Conservation (phyloP, 306 rosid species). For the Acacia acuminata region DNA sequence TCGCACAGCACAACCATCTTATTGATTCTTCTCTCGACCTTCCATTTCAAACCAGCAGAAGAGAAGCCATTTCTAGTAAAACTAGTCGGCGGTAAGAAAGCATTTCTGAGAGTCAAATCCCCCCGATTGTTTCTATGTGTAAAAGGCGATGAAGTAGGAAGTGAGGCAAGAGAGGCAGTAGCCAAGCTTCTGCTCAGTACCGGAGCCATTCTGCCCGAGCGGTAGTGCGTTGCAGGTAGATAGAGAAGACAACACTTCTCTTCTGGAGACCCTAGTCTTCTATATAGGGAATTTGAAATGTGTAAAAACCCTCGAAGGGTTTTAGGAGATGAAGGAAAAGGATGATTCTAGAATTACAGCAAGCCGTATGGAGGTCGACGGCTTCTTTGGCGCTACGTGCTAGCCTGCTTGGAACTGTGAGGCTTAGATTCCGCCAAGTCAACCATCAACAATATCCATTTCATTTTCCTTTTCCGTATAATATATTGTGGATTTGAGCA, state of each 20-base stretch:
- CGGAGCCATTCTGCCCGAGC: constrained; percentile 62
- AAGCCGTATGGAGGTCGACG: background rate
- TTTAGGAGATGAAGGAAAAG: background rate
- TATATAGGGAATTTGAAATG: background rate
- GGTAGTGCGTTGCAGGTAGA: background rate
- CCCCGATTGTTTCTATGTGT: constrained; percentile 33
- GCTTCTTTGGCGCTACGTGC: background rate
- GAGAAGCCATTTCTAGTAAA: constrained; percentile 40
- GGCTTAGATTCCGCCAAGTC: constrained; percentile 12
- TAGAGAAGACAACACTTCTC: background rate
- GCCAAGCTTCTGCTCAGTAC: constrained; percentile 68
- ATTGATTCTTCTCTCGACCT: constrained; percentile 42
- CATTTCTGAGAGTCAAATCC: constrained; percentile 42
- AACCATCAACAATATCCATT: background rate
- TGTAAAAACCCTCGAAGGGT: background rate
- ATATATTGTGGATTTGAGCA: too few relatives aligned
- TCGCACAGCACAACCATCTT: constrained; percentile 66
- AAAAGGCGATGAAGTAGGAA: constrained; percentile 61
- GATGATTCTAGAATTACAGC: constrained; percentile 14
- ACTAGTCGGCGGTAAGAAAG: constrained; percentile 58
- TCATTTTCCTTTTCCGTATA: background rate
- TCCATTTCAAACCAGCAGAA: constrained; percentile 49
- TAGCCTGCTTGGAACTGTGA: background rate
- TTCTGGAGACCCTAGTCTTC: background rate
- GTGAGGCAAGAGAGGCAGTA: constrained; percentile 58